A percentile compares a stretch with the other conserved stretches of the same genome.
phyloP scores from a whole-genome alignment of 495 filamentous ascomycete species.

The Lepidopterella palustris region DNA sequence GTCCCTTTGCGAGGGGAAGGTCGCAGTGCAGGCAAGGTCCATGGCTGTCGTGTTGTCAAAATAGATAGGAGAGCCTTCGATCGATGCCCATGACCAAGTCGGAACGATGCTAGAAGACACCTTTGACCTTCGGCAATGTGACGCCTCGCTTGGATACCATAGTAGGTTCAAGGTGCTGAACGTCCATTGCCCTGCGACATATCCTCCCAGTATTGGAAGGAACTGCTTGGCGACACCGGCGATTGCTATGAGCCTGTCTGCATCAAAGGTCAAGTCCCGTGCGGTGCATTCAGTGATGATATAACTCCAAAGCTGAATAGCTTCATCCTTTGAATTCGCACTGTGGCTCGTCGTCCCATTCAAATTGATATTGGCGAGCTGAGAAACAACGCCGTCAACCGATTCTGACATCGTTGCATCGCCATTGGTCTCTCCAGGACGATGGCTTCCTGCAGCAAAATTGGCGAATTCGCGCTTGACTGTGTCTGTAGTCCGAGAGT shows the following conservation, averaged over 20 bases:
- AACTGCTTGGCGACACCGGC: slow-evolving; percentile 30
- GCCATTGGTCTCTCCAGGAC: not conserved
- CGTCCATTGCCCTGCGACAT: slow-evolving; percentile 37
- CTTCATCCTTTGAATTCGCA: slow-evolving; percentile 9
- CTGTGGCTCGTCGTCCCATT: slow-evolving; percentile 3
- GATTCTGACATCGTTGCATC: slow-evolving; percentile 8
- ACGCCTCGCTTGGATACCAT: slow-evolving; percentile 26
- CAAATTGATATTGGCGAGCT: slow-evolving; percentile 17
- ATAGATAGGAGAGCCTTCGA: slow-evolving; percentile 24
- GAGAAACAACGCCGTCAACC: slow-evolving; percentile 19
- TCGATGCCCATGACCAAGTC: slow-evolving; percentile 27
- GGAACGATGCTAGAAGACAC: slow-evolving; percentile 3
- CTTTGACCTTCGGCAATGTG: slow-evolving; percentile 9
- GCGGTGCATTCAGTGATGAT: slow-evolving; percentile 24
- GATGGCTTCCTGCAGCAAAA: not conserved
- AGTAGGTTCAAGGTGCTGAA: slow-evolving; percentile 16
- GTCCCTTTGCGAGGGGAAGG: slow-evolving; percentile 12
- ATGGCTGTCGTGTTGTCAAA: slow-evolving; percentile 25
- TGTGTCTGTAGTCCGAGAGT: slow-evolving; percentile 19
- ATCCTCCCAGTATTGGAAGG: slow-evolving; percentile 22
- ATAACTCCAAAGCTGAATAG: slow-evolving; percentile 25
- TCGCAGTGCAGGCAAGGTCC: slow-evolving; percentile 21
- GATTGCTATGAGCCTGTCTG: slow-evolving; percentile 34
- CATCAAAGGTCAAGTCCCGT: slow-evolving; percentile 25
- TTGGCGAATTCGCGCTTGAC: slow-evolving; percentile 24